Evolutionary conservation across 202 grass and related monocot species (phyloP), one percentile per base, ranked within the genome.

Genomic region (Hordeum pubiflorum): DNA sequence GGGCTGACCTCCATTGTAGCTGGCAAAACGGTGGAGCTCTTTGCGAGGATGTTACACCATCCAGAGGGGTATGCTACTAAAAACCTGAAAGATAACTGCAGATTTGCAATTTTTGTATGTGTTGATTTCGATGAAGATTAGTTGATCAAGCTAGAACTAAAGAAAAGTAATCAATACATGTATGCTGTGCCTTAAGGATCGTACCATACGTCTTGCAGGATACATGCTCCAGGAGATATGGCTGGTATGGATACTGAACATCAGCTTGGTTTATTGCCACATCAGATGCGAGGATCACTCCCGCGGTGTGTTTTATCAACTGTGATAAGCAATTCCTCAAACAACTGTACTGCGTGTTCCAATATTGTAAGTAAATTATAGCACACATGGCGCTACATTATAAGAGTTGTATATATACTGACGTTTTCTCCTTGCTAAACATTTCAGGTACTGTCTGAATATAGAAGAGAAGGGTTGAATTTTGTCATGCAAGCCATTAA

Each of bases 11-110:
- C 90, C 0, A 77, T 97, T 88, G 95, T 82, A 59, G 93, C 95
- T 22, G 92, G 92, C 37, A 86, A 91, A 57, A 86, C 90, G 55
- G 95, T 93, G n/a, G 95, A 97, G 77, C 87, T 97, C 31, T 87
- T 94, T 85, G 92, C 93, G 52, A 86, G 92, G 75, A 88, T 97
- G 69, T 68, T 97, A 72, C 95, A 97, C 93, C 90, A 97, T 78
- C 90, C 88, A 26, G 65, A 97, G 4, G 87, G 78, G 95, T 97
- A 92, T 83, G 64, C 31, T 54, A 17, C 60, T 36, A 57, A 68
- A 75, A 65, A 36, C 20, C 38, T 70, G 44, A 76, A 74, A 74
- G 67, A 77, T 72, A 37, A 33, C 41, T 44, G 31, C 40, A 59
- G 10, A 58, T 10, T 44, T 6, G 59, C 11, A 62, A 40, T 2